phyloP scores from a whole-genome alignment of 306 rosid genomes.

The Acmispon strigosus region DNA sequence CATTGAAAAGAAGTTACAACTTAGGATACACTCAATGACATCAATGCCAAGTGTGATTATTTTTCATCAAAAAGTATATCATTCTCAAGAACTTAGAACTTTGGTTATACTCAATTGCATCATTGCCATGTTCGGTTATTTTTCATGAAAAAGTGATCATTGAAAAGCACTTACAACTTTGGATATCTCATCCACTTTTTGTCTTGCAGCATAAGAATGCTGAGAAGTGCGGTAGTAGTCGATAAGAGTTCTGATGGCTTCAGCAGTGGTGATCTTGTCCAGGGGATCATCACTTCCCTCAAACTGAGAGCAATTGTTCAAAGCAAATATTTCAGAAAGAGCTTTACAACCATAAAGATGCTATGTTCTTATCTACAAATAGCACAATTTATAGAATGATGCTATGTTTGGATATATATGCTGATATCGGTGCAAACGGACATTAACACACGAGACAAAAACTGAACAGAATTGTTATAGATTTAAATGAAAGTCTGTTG shows the following conservation, averaged over 20 bases:
- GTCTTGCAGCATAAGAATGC: constrained; percentile 53
- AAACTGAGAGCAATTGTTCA: constrained; percentile 40
- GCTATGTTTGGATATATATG: too few relatives aligned
- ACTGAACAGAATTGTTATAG: too few relatives aligned
- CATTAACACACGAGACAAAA: too few relatives aligned
- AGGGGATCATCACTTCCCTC: constrained; percentile 83
- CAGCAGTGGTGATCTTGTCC: constrained; percentile 73
- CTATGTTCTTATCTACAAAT: not conserved
- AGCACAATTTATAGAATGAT: not conserved
- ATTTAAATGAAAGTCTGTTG: too few relatives aligned
- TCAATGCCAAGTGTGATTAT: not conserved
- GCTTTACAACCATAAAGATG: not conserved
- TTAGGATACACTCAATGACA: constrained; percentile 39
- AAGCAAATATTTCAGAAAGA: not conserved
- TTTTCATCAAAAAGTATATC: too few relatives aligned
- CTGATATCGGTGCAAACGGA: too few relatives aligned
- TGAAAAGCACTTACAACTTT: constrained; percentile 58
- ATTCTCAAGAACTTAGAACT: constrained; percentile 51
- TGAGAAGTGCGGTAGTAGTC: constrained; percentile 69
- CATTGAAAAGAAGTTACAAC: constrained; percentile 46
- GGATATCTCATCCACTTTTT: constrained; percentile 80
- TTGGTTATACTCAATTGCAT: too few relatives aligned
- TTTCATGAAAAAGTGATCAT: too few relatives aligned
- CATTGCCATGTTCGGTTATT: not conserved
- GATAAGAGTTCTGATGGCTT: constrained; percentile 72